Conservation (phyloP, 2,329 filamentous ascomycete species). For the Hypoxylon sp. region DNA sequence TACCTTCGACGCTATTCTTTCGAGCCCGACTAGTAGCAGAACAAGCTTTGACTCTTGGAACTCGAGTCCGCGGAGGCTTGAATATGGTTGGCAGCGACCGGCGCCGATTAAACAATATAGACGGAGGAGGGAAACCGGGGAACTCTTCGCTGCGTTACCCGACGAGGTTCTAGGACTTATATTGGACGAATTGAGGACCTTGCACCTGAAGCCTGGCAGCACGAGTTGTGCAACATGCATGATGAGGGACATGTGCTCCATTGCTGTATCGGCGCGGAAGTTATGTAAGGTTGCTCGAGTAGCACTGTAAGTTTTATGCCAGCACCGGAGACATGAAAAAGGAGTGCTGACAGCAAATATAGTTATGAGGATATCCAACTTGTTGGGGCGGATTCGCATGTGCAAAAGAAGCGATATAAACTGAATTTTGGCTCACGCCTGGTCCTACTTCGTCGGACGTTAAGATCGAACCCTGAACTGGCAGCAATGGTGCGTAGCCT, state of each 20-base stretch:
- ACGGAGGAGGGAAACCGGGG: conserved; percentile 61
- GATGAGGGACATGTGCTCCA: conserved; percentile 72
- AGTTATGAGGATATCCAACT: conserved; percentile 73
- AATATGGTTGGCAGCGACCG: conserved; percentile 55
- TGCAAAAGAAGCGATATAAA: conserved; percentile 72
- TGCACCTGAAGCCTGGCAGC: conserved; percentile 65
- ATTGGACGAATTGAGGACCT: conserved; percentile 66
- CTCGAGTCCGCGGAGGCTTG: conserved; percentile 50
- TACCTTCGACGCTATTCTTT: conserved; percentile 53
- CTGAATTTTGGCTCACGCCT: conserved; percentile 67
- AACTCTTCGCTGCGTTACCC: conserved; percentile 69
- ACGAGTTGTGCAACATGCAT: conserved; percentile 75
- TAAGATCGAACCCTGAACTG: conserved; percentile 67
- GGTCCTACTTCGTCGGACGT: conserved; percentile 70
- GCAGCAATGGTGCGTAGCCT: conserved; percentile 70
- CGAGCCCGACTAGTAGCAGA: conserved; percentile 55
- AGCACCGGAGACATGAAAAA: conserved; percentile 16
- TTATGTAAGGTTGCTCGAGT: conserved; percentile 66
- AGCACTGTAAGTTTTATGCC: conserved; percentile 62
- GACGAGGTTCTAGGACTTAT: conserved; percentile 72
- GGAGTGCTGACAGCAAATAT: conserved; percentile 26
- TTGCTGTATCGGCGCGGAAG: conserved; percentile 67
- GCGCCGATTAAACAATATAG: conserved; percentile 56
- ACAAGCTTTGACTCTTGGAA: conserved; percentile 61
- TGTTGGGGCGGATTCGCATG: conserved; percentile 68